Evolutionary conservation across 2,329 filamentous ascomycete species (phyloP).

Genomic region (Xylaria sp.): DNA sequence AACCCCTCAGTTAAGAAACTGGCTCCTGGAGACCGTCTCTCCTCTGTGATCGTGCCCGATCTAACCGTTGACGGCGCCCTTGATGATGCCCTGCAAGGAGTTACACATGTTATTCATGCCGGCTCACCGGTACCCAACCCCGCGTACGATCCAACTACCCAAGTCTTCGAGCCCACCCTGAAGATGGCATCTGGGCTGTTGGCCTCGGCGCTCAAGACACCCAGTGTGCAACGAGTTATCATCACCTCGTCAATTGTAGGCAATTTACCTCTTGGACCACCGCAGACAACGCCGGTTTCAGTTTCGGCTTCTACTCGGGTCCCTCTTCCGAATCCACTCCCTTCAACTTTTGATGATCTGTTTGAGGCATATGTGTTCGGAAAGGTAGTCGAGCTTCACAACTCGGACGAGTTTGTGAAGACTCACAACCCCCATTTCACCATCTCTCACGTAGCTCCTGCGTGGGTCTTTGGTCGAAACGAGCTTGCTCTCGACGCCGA

Average conservation of each 20-base stretch:
- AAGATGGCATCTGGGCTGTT: constrained; percentile 38
- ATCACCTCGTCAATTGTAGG: constrained; percentile 46
- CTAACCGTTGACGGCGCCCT: constrained; percentile 42
- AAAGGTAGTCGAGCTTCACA: constrained; percentile 42
- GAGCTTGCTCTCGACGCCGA: constrained; percentile 42
- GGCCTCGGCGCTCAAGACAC: constrained; percentile 40
- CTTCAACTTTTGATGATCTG: constrained; percentile 34
- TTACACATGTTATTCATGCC: constrained; percentile 46
- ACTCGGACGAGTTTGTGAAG: constrained; percentile 43
- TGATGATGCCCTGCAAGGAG: constrained; percentile 41
- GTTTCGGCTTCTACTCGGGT: constrained; percentile 39
- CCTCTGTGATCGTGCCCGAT: constrained; percentile 43
- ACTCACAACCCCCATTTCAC: constrained; percentile 43
- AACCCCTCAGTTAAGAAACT: constrained; percentile 43
- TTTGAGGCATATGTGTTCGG: constrained; percentile 40
- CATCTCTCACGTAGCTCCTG: constrained; percentile 45
- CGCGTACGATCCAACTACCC: constrained; percentile 33
- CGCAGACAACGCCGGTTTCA: constrained; percentile 8
- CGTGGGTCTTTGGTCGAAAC: constrained; percentile 47
- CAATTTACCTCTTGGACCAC: constrained; percentile 37
- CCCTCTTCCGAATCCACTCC: constrained; percentile 39
- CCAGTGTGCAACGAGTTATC: constrained; percentile 42
- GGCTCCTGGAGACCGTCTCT: constrained; percentile 38
- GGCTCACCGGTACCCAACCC: constrained; percentile 42
- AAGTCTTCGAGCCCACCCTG: constrained; percentile 43